Base-by-base conservation (phyloP, 768 basidiomycete species). In the Cystobasidium onofrii region DNA sequence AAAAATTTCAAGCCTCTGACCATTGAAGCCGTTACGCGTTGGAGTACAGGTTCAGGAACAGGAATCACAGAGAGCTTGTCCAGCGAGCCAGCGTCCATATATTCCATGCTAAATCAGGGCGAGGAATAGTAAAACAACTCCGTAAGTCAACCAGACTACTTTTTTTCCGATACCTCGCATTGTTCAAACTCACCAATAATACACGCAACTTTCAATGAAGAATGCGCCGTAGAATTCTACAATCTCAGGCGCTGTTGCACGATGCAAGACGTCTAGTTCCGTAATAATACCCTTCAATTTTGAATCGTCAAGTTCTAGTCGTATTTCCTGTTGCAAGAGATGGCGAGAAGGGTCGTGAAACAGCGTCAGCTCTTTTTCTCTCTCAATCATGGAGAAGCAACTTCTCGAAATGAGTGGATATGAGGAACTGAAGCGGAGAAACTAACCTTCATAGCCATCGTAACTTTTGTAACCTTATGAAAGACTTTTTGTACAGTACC, bases 201-300 rank as follows among this genome's bases (percentile, higher is more conserved):
- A 97, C 27, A 99, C 96, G 81, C 95, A 99, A n/a, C 91, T 91
- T 80, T 99, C 96, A 82, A 96, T 93, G 82, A 96, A 97, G 84
- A 99, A 99, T 2, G 96, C 96, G 54, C 96, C 96, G 80, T 95
- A 98, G 78, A 99, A 99, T 75, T 98, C 96, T 78, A 99, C 91
- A 76, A 98, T 98, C 79, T 91, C 88, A 1, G 90, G 90, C 10
- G 90, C 88, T 54, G 89, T 86, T 1, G 94, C 94, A 31, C 93
- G 90, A 81, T 99, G 96, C 7, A 99, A 87, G 76, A 99, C 90
- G 80, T 99, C 95, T 67, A 99, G 89, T 80, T 99, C 96, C 90
- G 97, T 98, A 78, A 99, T 88, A 84, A 99, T 98, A 17, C 89
- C 91, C 78, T 92, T 92, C 46, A 98, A 86, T 78, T 93, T 92